Evolutionary conservation across 2,329 filamentous ascomycete species (phyloP).

Genomic region (Calonectria leucothoes): DNA sequence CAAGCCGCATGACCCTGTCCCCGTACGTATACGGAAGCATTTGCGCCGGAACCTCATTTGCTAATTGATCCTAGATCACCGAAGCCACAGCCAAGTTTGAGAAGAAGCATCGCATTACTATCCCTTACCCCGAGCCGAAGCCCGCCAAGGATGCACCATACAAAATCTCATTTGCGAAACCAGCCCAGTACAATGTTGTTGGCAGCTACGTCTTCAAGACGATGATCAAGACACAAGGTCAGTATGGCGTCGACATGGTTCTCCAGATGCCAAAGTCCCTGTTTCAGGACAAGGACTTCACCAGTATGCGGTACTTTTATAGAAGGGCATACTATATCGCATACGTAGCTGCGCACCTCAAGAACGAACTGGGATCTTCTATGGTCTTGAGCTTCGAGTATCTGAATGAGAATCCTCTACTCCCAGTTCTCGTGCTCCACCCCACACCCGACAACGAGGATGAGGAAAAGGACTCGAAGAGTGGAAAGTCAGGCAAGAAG

Average conservation of each 20-base stretch:
- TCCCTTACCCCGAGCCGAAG: constrained; percentile 87
- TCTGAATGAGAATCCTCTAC: constrained; percentile 79
- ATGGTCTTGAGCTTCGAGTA: constrained; percentile 73
- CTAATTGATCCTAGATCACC: constrained; percentile 63
- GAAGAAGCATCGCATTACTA: constrained; percentile 73
- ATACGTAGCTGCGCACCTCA: constrained; percentile 79
- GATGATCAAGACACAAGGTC: constrained; percentile 72
- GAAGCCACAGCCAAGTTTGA: constrained; percentile 77
- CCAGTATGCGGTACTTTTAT: constrained; percentile 94
- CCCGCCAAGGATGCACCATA: constrained; percentile 83
- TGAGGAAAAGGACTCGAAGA: constrained; percentile 32
- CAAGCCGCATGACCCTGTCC: constrained; percentile 59
- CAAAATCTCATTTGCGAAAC: constrained; percentile 82
- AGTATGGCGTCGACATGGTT: constrained; percentile 80
- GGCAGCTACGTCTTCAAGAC: constrained; percentile 87
- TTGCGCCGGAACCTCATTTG: background rate
- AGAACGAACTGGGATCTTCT: constrained; percentile 63
- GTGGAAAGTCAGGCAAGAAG: constrained; percentile 42
- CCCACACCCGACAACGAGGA: constrained; percentile 43
- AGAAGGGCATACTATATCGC: constrained; percentile 93
- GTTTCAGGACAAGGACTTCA: constrained; percentile 95
- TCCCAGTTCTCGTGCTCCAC: constrained; percentile 71
- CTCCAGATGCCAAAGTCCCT: constrained; percentile 84
- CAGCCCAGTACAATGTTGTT: constrained; percentile 84
- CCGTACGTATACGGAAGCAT: constrained; percentile 55